Evolutionary conservation across 441 rosid species (phyloP).

Genomic region (Manihot esculenta): DNA sequence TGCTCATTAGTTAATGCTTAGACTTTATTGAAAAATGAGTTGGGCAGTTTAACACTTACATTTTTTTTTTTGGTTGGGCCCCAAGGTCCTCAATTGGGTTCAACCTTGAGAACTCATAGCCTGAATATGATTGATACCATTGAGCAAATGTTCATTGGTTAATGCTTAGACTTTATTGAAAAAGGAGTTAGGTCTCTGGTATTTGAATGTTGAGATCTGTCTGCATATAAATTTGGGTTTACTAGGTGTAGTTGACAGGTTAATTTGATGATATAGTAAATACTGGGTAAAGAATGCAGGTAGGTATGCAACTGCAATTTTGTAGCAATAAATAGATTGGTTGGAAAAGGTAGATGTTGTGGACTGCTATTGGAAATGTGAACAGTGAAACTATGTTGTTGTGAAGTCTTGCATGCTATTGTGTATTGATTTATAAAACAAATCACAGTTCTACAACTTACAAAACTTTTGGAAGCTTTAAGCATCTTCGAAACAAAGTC

Average conservation of each 20-base stretch:
- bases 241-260: neutral
- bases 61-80: too few relatives aligned
- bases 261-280: neutral
- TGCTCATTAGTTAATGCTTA: neutral
- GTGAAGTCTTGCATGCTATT: neutral
- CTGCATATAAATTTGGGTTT: neutral
- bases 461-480: neutral
- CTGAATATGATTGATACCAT: neutral
- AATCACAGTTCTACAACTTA: neutral
- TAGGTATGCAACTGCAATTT: neutral
- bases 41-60: neutral
- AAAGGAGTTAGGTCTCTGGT: neutral
- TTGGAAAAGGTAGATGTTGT: neutral
- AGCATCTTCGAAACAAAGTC: neutral
- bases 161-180: neutral
- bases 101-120: too few relatives aligned
- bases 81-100: too few relatives aligned
- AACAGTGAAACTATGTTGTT: neutral
- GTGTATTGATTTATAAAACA: neutral
- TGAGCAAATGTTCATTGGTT: too few relatives aligned
- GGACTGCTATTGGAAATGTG: neutral
- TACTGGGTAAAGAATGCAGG: neutral
- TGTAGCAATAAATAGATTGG: neutral
- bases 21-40: neutral
- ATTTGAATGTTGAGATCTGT: neutral